Percentiles rank a stretch among this genome's conserved stretches.
Conservation (phyloP, 805 yeast species). For the Candida endomychidarum region DNA sequence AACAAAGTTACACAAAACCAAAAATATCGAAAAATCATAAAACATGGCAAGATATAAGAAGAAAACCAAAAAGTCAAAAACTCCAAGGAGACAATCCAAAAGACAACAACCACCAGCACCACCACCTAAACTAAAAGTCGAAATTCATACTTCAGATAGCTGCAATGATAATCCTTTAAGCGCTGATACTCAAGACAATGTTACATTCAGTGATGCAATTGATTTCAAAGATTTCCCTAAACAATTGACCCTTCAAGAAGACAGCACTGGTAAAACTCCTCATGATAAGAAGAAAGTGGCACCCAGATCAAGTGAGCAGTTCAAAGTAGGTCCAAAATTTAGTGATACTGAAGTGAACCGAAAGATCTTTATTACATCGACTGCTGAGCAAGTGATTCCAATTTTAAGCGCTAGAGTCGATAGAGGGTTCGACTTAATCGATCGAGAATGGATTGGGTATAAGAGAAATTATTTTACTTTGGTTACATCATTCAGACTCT, state of each 20-base stretch:
- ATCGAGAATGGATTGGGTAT: conserved; percentile 66
- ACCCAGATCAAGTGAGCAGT: conserved; percentile 65
- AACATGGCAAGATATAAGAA: not conserved
- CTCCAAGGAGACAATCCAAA: not conserved
- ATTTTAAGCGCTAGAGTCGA: conserved; percentile 55
- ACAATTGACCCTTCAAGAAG: not conserved
- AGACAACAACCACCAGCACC: not conserved
- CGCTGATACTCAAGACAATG: not conserved
- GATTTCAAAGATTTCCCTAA: not conserved
- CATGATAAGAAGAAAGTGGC: conserved; percentile 39
- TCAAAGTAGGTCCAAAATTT: conserved; percentile 66
- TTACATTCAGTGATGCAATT: not conserved
- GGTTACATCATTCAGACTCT: conserved; percentile 52
- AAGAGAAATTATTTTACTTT: conserved; percentile 68
- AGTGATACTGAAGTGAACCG: conserved; percentile 25
- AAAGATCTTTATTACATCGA: conserved; percentile 8
- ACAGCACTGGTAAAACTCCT: not conserved
- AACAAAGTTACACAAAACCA: not conserved
- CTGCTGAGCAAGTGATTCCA: conserved; percentile 35
- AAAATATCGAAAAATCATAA: not conserved
- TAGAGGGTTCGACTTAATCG: conserved; percentile 55
- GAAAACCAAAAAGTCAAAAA: not conserved
- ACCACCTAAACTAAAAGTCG: not conserved
- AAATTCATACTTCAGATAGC: not conserved
- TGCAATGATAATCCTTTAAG: not conserved